Base-by-base conservation (phyloP, 2,329 filamentous ascomycete species). In the Lachnellula subtilissima region DNA sequence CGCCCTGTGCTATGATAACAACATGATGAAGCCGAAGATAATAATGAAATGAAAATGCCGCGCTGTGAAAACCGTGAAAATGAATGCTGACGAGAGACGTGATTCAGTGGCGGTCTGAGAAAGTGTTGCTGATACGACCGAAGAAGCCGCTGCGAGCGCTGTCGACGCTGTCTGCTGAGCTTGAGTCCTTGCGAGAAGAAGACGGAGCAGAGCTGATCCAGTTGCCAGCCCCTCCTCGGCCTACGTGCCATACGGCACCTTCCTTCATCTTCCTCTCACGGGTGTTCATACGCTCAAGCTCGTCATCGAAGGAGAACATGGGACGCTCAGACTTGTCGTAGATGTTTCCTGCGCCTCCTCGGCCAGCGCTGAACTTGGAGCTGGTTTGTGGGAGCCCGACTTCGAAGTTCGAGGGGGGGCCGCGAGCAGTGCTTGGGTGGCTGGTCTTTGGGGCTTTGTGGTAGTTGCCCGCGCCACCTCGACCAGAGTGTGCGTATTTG, bases 261-360 rank as follows among this genome's bases (percentile, higher is more conserved):
- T 64, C 53, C 51, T 59, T 64, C 51, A 63, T 59, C 58, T 58
- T 66, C 46, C 57, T 49, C 36, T 69, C 67, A 22, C 67, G 62
- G 23, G 65, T 66, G 19, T 52, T 53, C 53, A 69, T 64, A 9
- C 64, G 61, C 9, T 63, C 62, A 12, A 70, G 61, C 45, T 70
- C 68, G 35, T 70, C 68, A 40, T 70, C 67, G 54, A 70, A 70
- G 17, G 64, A 67, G 59, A 70, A 70, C 15, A 65, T 61, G 12
- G 67, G 56, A 22, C 61, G 63, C 52, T 70, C 66, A 9, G 58
- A 57, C 9, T 37, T 58, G 14, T 55, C 48, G 52, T 62, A 64
- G 45, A 70, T 67, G 58, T 70, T 70, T n/a, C 68, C 68, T 15
- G 66, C 68, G 25, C 68, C 68, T 4, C 68, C 67, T 17, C 67